A percentile compares a stretch with the other conserved stretches of the same genome.
phyloP scores from a whole-genome alignment of 345 rosid species.

The Camelina neglecta region DNA sequence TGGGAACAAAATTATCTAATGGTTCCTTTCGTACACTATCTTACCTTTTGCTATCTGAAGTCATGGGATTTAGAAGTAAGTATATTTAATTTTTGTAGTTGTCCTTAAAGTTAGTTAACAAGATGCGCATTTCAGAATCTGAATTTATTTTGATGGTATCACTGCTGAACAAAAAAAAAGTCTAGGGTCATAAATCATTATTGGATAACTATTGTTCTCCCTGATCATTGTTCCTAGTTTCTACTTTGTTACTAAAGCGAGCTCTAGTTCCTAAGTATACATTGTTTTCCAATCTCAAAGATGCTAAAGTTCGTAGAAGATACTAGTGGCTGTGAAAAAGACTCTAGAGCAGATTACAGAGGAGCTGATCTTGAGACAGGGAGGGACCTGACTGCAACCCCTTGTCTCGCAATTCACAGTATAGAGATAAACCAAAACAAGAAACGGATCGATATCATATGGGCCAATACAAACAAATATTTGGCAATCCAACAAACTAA shows the following conservation, averaged over 20 bases:
- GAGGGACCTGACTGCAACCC: not conserved
- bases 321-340: not conserved
- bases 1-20: not conserved
- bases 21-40: not conserved
- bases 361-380: not conserved
- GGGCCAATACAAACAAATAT: not conserved
- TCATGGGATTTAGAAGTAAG: not conserved
- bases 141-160: not conserved
- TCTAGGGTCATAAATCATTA: not conserved
- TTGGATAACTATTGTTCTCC: not conserved
- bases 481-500: conserved; percentile 1
- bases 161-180: not conserved
- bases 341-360: not conserved
- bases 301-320: not conserved
- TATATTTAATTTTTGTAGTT: not conserved
- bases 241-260: not conserved
- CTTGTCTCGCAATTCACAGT: not conserved
- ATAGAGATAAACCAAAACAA: not conserved
- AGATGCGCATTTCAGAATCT: not conserved
- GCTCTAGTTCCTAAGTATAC: not conserved
- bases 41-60: not conserved
- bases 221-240: not conserved
- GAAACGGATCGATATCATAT: not conserved
- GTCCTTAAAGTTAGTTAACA: not conserved
- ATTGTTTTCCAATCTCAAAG: not conserved